Conservation (phyloP, 306 rosid genomes). For the Mimosa bimucronata region DNA sequence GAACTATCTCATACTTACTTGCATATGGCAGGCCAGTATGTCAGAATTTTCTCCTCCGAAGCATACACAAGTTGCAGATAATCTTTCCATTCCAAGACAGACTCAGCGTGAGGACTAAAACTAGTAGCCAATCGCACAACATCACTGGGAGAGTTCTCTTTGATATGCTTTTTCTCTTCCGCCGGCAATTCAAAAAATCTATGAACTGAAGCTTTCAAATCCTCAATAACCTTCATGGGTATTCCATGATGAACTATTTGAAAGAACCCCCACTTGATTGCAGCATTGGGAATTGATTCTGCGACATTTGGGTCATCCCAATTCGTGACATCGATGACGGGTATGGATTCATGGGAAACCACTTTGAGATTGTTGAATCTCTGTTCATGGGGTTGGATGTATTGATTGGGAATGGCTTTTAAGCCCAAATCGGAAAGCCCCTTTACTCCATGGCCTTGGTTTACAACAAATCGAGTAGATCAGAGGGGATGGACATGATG, state of each 20-base stretch:
- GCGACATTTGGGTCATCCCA: constrained; percentile 47
- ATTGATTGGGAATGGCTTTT: constrained; percentile 37
- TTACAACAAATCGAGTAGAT: constrained; percentile 46
- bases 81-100: constrained; percentile 56
- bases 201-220: constrained; percentile 28
- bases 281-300: constrained; percentile 42
- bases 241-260: constrained; percentile 51
- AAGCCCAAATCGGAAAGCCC: constrained; percentile 46
- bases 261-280: constrained; percentile 56
- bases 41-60: constrained; percentile 40
- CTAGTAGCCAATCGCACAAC: constrained; percentile 44
- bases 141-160: constrained; percentile 42
- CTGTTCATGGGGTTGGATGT: constrained; percentile 43
- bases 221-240: constrained; percentile 38
- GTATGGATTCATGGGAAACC: constrained; percentile 34
- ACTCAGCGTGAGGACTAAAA: constrained; percentile 46
- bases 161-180: constrained; percentile 40
- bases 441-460: constrained; percentile 48
- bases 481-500: constrained; percentile 32
- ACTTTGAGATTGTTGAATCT: constrained; percentile 40
- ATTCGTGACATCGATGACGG: constrained; percentile 50
- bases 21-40: constrained; percentile 47
- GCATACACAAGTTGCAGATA: constrained; percentile 43
- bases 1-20: constrained; percentile 40
- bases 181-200: constrained; percentile 48